A percentile compares a stretch with the other conserved stretches of the same genome.
phyloP scores from a whole-genome alignment of 768 basidiomycete species.

The Leccinum arenicola region DNA sequence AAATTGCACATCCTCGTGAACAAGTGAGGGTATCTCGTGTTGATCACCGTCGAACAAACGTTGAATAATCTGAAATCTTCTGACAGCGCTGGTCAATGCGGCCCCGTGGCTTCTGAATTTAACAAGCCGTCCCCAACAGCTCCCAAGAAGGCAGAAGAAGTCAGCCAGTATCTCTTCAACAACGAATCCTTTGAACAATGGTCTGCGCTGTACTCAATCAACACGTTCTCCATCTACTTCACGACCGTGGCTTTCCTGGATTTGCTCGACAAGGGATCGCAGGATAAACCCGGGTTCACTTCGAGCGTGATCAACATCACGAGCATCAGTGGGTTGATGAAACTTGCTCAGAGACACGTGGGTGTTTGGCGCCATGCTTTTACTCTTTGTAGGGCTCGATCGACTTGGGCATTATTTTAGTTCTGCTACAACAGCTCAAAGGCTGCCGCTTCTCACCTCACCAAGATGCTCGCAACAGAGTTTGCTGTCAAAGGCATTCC shows the following conservation, averaged over 20 bases:
- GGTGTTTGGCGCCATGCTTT: constrained; percentile 22
- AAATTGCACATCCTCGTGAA: constrained; percentile 78
- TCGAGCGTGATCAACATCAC: constrained; percentile 76
- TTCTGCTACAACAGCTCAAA: constrained; percentile 83
- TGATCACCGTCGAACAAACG: not conserved
- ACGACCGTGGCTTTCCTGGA: constrained; percentile 75
- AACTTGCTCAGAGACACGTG: constrained; percentile 75
- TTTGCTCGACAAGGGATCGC: constrained; percentile 67
- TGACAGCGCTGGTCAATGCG: constrained; percentile 69
- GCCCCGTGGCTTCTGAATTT: constrained; percentile 60
- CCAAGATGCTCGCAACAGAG: constrained; percentile 74
- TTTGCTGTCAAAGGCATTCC: constrained; percentile 64
- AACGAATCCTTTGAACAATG: constrained; percentile 64
- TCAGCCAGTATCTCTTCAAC: constrained; percentile 69
- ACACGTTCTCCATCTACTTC: constrained; percentile 77
- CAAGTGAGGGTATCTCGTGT: constrained; percentile 48
- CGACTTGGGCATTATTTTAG: constrained; percentile 35
- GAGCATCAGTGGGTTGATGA: constrained; percentile 69
- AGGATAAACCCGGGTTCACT: constrained; percentile 53
- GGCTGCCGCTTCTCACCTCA: constrained; percentile 74
- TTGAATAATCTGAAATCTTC: not conserved
- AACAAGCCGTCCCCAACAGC: constrained; percentile 54
- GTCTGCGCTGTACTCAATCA: constrained; percentile 60
- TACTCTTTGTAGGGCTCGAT: not conserved
- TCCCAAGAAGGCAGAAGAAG: constrained; percentile 57